Base-by-base conservation (phyloP, 768 basidiomycete genomes). In the Leccinum barrowsii region DNA sequence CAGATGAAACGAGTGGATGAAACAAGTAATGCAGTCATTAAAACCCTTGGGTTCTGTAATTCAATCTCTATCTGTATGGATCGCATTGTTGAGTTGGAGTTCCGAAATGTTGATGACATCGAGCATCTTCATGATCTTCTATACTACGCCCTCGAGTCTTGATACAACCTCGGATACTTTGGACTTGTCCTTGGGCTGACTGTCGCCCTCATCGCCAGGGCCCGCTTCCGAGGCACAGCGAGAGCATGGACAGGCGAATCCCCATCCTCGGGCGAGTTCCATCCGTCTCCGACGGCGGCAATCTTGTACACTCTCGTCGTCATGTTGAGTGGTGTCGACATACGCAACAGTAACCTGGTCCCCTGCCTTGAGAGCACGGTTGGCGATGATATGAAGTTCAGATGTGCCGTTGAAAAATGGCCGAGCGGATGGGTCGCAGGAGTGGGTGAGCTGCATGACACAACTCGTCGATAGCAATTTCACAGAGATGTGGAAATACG, bases 191-290 rank as follows among this genome's bases (percentile, higher is more conserved):
- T 73, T 74, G 56, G 73, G 71, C n/a, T 70, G 72, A 30, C 77
- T 60, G 55, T 76, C 67, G 37, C 57, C 37, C 56, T 70, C 69
- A 52, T 65, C 62, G 13, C 58, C 56, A 30, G 70, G 62, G 17
- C 71, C 68, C 5, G 70, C 79, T 70, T 93, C 91, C 55, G 74
- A 76, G 37, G 72, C 67, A 68, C 92, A 93, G 47, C 83, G 80
- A 55, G 77, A 72, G 69, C 92, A 94, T 52, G 75, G 71, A 67
- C 92, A 94, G 11, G 88, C 84, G 69, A 93, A 92, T 57, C 80
- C 78, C 92, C 92, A 94, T 34, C 92, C 91, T 46, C 87, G 80
- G 22, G 82, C 89, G 37, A 94, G 80, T 75, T 91, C 89, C 64
- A 79, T 77, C 32, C 92, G 81, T 61, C 91, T 77, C 47, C 87